phyloP scores from a whole-genome alignment of 1,284 basidiomycete genomes.

The Rhodotorula glutinis region DNA sequence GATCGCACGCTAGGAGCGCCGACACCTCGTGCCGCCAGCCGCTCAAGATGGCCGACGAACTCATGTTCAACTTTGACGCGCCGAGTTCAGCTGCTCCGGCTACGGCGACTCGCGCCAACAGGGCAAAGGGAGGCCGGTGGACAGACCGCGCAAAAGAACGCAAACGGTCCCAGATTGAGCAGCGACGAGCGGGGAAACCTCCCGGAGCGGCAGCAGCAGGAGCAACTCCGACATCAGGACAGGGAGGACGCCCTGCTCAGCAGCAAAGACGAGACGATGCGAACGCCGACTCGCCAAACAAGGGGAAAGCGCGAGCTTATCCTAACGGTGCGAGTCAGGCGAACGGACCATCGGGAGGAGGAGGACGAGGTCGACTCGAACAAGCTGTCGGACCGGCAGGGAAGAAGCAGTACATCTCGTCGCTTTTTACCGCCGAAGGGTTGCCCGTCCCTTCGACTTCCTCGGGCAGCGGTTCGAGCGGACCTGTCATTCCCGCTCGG shows the following conservation, averaged over 20 bases:
- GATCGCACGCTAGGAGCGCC: background rate
- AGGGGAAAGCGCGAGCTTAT: background rate
- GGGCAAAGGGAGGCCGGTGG: conserved; percentile 37
- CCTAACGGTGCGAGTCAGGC: background rate
- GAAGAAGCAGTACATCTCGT: conserved; percentile 74
- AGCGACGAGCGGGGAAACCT: background rate
- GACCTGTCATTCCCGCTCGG: conserved; percentile 49
- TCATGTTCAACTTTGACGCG: conserved; percentile 32
- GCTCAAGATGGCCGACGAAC: conserved; percentile 27
- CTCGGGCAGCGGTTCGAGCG: background rate
- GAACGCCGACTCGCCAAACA: background rate
- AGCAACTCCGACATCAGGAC: background rate
- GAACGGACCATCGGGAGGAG: background rate
- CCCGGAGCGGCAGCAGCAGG: background rate
- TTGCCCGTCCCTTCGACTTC: conserved; percentile 26
- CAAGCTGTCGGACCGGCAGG: conserved; percentile 22
- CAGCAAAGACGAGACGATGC: conserved; percentile 4
- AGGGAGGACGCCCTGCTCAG: background rate
- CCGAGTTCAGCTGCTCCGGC: conserved; percentile 1
- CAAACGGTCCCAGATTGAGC: conserved; percentile 23
- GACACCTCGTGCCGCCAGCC: background rate
- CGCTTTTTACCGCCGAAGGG: conserved; percentile 71
- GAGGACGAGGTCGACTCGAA: conserved; percentile 7
- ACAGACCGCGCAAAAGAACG: conserved; percentile 40
- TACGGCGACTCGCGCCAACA: background rate